A percentile compares a stretch with the other conserved stretches of the same genome.
Conservation (phyloP, 2,329 filamentous ascomycete genomes). For the Fusarium pseudocircinatum region DNA sequence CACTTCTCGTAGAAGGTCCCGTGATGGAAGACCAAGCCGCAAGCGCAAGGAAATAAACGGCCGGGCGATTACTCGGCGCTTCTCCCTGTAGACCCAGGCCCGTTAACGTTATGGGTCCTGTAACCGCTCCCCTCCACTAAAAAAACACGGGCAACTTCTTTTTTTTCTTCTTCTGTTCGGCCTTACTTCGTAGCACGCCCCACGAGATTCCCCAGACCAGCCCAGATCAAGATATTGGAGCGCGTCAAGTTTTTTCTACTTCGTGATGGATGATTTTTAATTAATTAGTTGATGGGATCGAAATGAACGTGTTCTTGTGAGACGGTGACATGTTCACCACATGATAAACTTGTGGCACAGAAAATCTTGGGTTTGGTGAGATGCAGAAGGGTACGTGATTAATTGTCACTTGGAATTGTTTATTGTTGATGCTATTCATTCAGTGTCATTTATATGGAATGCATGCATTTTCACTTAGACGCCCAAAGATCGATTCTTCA, state of each 20-base stretch:
- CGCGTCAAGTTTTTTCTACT: constrained; percentile 25
- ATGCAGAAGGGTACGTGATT: not conserved
- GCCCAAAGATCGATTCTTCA: not conserved
- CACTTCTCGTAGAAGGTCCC: constrained; percentile 4
- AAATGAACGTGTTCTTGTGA: not conserved
- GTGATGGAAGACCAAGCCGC: not conserved
- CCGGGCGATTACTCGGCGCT: constrained; percentile 52
- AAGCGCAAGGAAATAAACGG: constrained; percentile 31
- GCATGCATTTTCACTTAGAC: not conserved
- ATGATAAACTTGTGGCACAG: not conserved
- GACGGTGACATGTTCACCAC: constrained; percentile 3
- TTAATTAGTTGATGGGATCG: not conserved
- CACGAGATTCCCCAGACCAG: constrained; percentile 46
- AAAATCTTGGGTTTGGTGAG: not conserved
- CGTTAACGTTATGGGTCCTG: constrained; percentile 41
- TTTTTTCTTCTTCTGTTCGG: constrained; percentile 26
- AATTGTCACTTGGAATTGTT: not conserved
- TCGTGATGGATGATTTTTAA: not conserved
- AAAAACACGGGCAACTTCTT: not conserved
- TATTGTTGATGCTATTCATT: not conserved
- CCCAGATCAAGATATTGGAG: constrained; percentile 36
- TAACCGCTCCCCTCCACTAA: constrained; percentile 30
- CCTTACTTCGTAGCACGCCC: constrained; percentile 47
- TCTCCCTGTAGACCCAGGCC: constrained; percentile 34
- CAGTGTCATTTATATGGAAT: not conserved